Base-by-base conservation (phyloP, 208 protist genomes). In the Novymonas esmeraldas region DNA sequence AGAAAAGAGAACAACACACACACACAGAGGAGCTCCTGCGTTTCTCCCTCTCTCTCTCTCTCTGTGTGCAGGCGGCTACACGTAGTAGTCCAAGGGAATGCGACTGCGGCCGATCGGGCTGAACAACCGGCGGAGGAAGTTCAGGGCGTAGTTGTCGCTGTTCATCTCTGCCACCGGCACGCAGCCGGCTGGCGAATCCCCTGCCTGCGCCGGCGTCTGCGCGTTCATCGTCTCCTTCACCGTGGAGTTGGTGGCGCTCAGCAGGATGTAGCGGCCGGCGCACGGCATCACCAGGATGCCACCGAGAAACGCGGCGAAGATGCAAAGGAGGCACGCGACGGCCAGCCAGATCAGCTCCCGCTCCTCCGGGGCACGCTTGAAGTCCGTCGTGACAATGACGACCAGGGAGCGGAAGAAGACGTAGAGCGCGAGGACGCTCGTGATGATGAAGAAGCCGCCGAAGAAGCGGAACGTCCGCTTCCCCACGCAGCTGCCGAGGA, bases 391-490 rank as follows among this genome's bases (percentile, higher is more conserved):
- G 2, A 62, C 22, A 34, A 93, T 26, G 36, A 79, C 54, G 3
- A 82, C 46, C 22, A 84, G 60, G 20, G 76, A 82, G 24, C 84
- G 79, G 33, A 88, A 76, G 13, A 73, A 29, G 22, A 84, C 59
- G 59, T 80, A 92, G 18, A 81, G 18, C 6, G 45, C 45, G 11
- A 92, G 66, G 24, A 85, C 26, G 29, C 61, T 78, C 11, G 70
- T 76, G 38, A 76, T 56, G 57, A 89, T 71, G 51, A 95, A 82
- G 69, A 94, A 94, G 33, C 84, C 82, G 24, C 64, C 73, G 65
- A 96, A 96, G 64, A 88, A 96, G 56, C 92, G 82, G 58, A 90
- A 91, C 11, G 81, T 96, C 29, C 92, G 71, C 64, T 87, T 82
- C 2, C 68, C 92, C 49, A 96, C 89, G 58, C 87, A 94, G 65